These are phyloP conservation scores for Colletotrichum gloeosporioides DNA, from an alignment of 2,329 filamentous ascomycete species.

Conservation along the genomic window DNA sequence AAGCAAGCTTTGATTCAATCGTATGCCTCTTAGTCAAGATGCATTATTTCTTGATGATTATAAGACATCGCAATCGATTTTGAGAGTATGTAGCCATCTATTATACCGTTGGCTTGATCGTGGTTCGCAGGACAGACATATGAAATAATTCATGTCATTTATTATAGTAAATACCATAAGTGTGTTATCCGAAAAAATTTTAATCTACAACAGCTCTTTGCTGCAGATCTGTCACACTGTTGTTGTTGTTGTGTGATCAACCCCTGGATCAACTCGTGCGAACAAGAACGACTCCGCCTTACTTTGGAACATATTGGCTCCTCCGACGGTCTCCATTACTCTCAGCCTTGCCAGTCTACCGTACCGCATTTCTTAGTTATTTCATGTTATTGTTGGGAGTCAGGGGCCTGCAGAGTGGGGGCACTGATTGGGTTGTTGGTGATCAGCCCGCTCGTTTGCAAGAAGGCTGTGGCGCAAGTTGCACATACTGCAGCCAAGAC, in stretches of 20 bases:
- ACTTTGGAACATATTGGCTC: not conserved
- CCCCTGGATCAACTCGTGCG: not conserved
- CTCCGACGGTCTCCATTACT: not conserved
- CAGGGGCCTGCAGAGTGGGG: not conserved
- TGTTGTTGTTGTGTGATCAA: not conserved
- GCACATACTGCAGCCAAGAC: not conserved
- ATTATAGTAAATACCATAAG: rapidly evolving
- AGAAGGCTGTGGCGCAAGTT: not conserved
- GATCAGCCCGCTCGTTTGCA: not conserved
- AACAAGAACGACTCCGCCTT: not conserved
- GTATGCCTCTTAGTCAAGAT: not conserved
- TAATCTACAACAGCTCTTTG: rapidly evolving
- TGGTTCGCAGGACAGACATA: not conserved
- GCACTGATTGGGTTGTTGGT: not conserved
- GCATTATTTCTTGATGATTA: rapidly evolving
- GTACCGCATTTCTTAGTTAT: not conserved
- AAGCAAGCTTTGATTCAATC: not conserved
- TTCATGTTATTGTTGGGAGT: not conserved
- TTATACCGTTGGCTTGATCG: not conserved
- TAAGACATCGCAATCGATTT: not conserved
- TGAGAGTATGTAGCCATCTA: not conserved
- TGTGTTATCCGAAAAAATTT: not conserved
- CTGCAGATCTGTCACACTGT: not conserved
- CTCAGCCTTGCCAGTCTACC: not conserved
- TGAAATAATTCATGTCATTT: not conserved